Percentiles rank a stretch among this genome's conserved stretches.
Evolutionary conservation across 2,329 filamentous ascomycete genomes (phyloP).

Genomic region (Arthrobotrys sinensis): DNA sequence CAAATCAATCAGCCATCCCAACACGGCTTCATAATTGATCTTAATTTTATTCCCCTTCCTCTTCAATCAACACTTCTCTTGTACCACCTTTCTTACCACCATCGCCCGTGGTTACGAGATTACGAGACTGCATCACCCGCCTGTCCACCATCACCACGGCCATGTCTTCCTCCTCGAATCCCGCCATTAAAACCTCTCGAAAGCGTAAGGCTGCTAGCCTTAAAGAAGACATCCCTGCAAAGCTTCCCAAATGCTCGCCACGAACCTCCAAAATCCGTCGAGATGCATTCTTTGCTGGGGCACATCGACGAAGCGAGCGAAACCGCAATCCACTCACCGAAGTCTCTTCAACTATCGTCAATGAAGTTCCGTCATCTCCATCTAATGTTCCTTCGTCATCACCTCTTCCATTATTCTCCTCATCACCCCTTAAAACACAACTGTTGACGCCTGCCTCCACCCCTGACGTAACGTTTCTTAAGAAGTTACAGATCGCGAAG

Average conservation of each 20-base stretch:
- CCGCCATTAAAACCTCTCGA: constrained; percentile 22
- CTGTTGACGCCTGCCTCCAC: constrained; percentile 53
- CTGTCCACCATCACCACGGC: not conserved
- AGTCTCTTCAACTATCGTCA: constrained; percentile 42
- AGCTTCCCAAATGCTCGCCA: constrained; percentile 56
- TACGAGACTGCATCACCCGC: not conserved
- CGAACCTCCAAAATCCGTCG: constrained; percentile 57
- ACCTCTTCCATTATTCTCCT: constrained; percentile 49
- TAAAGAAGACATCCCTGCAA: constrained; percentile 51
- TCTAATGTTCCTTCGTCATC: constrained; percentile 26
- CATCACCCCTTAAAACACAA: constrained; percentile 52
- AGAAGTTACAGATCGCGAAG: constrained; percentile 51
- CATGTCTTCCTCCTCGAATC: constrained; percentile 10
- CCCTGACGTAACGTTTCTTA: constrained; percentile 58
- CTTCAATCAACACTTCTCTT: not conserved
- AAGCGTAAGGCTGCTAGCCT: constrained; percentile 53
- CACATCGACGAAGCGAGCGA: constrained; percentile 41
- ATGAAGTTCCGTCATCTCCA: constrained; percentile 53
- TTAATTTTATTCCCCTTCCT: constrained; percentile 32
- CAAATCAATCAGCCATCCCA: constrained; percentile 59
- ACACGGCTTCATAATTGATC: constrained; percentile 55
- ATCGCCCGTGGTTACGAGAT: too few species aligned
- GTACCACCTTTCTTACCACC: not conserved
- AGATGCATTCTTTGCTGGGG: constrained; percentile 59
- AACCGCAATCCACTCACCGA: constrained; percentile 45